A percentile compares a stretch with the other conserved stretches of the same genome.
phyloP scores from a whole-genome alignment of 2,329 filamentous ascomycete genomes.

The Talaromyces sp. region DNA sequence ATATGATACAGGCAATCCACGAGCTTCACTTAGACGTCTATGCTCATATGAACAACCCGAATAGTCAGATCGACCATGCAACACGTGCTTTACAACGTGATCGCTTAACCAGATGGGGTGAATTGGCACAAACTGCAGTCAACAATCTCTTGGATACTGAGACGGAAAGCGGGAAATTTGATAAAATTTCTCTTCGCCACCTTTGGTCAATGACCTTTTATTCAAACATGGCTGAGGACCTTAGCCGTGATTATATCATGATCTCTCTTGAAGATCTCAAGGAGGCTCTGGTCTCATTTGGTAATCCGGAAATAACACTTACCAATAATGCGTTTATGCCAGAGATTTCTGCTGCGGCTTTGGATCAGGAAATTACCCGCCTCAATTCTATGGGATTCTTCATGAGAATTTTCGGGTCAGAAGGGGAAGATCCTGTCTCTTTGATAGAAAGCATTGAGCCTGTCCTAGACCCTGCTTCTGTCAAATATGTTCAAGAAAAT shows the following conservation, averaged over 20 bases:
- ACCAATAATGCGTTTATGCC: constrained; percentile 87
- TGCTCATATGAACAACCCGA: constrained; percentile 60
- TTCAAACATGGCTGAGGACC: constrained; percentile 56
- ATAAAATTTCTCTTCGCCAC: constrained; percentile 57
- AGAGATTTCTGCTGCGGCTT: constrained; percentile 75
- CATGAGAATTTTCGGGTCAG: constrained; percentile 79
- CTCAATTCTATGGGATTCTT: constrained; percentile 97
- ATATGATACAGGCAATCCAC: constrained; percentile 61
- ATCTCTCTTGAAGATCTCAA: constrained; percentile 64
- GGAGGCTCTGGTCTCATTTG: constrained; percentile 49
- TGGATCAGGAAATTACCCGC: constrained; percentile 87
- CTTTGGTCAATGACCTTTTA: constrained; percentile 66
- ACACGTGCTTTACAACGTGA: constrained; percentile 57
- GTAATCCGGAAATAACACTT: constrained; percentile 57
- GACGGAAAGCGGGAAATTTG: constrained; percentile 33
- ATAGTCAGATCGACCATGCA: constrained; percentile 54
- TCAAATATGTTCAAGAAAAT: constrained; percentile 30
- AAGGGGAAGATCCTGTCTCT: constrained; percentile 73
- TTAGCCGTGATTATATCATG: constrained; percentile 59
- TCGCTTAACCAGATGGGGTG: constrained; percentile 60
- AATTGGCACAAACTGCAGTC: constrained; percentile 57
- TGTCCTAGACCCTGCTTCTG: constrained; percentile 68
- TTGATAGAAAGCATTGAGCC: constrained; percentile 92
- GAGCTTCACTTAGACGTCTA: constrained; percentile 68
- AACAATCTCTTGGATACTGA: constrained; percentile 39